A percentile compares a stretch with the other conserved stretches of the same genome.
These are phyloP conservation scores for Candida andamanensis DNA, from an alignment of 805 yeast species.

Conservation along the genomic window DNA sequence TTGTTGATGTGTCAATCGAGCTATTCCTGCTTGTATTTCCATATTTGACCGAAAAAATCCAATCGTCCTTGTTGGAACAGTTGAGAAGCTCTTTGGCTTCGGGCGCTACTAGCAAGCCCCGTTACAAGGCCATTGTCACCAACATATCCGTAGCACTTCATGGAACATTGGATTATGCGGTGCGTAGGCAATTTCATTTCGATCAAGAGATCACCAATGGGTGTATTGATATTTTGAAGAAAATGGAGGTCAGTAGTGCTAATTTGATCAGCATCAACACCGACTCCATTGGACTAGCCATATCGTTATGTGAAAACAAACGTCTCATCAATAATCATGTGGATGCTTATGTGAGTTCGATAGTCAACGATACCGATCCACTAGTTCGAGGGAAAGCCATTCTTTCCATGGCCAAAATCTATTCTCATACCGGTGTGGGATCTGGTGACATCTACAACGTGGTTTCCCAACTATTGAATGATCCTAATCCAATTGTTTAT, in stretches of 20 bases:
- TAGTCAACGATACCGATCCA: conserved; percentile 65
- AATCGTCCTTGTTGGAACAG: conserved; percentile 81
- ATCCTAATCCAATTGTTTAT: conserved; percentile 84
- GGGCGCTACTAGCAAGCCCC: conserved; percentile 25
- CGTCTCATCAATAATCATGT: conserved; percentile 20
- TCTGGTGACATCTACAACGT: conserved; percentile 48
- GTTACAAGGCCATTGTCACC: conserved; percentile 46
- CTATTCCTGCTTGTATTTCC: conserved; percentile 71
- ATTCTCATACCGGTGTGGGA: conserved; percentile 22
- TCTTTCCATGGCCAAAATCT: conserved; percentile 25
- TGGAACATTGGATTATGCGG: conserved; percentile 33
- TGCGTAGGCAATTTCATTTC: conserved; percentile 15
- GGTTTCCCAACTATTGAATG: conserved; percentile 54
- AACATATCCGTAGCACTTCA: conserved; percentile 65
- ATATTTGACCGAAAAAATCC: conserved; percentile 68
- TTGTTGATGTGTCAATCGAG: conserved; percentile 76
- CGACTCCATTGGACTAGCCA: conserved; percentile 52
- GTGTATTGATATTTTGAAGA: conserved; percentile 47
- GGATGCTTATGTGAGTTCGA: conserved; percentile 44
- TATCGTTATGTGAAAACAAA: conserved; percentile 15
- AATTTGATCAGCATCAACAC: conserved; percentile 46
- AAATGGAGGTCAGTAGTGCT: conserved; percentile 35
- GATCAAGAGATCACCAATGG: conserved; percentile 36
- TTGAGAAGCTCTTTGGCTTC: conserved; percentile 50
- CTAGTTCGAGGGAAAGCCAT: conserved; percentile 45